Conservation (phyloP, 805 yeast species). For the Torulaspora maleeae region DNA sequence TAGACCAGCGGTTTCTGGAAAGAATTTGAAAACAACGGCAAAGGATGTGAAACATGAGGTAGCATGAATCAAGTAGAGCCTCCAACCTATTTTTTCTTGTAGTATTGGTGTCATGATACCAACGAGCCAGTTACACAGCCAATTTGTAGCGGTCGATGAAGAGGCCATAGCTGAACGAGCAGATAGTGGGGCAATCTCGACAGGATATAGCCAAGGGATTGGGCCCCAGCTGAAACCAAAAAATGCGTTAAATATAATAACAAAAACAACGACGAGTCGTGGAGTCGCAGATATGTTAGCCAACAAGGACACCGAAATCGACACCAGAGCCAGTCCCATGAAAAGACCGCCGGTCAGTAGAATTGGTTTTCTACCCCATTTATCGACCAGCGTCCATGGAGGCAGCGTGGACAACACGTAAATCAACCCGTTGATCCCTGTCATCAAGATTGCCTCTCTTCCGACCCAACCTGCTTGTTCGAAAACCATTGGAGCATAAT, state of each 20-base stretch:
- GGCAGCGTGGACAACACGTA: constrained; percentile 69
- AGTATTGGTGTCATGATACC: constrained; percentile 89
- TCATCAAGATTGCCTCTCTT: constrained; percentile 80
- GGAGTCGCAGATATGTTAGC: constrained; percentile 54
- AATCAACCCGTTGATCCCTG: constrained; percentile 68
- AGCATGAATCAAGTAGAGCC: constrained; percentile 77
- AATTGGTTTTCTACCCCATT: constrained; percentile 89
- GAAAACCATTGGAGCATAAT: constrained; percentile 90
- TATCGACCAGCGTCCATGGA: constrained; percentile 86
- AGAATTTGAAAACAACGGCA: constrained; percentile 62
- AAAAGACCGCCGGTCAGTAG: constrained; percentile 70
- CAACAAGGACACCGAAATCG: constrained; percentile 59
- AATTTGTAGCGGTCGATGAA: constrained; percentile 83
- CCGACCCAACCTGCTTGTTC: constrained; percentile 96
- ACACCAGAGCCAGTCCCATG: constrained; percentile 68
- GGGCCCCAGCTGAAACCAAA: constrained; percentile 96
- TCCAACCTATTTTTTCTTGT: constrained; percentile 72
- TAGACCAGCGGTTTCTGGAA: constrained; percentile 90
- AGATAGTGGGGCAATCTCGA: constrained; percentile 78
- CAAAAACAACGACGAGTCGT: constrained; percentile 65
- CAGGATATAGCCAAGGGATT: constrained; percentile 83
- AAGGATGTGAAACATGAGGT: constrained; percentile 69
- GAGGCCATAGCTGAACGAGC: constrained; percentile 90
- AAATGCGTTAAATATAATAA: constrained; percentile 72
- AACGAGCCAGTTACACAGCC: constrained; percentile 89